Evolutionary conservation across 352 stramenopile species (phyloP), one percentile per base, ranked within the genome.

Genomic region (Pythium pyrilobum): DNA sequence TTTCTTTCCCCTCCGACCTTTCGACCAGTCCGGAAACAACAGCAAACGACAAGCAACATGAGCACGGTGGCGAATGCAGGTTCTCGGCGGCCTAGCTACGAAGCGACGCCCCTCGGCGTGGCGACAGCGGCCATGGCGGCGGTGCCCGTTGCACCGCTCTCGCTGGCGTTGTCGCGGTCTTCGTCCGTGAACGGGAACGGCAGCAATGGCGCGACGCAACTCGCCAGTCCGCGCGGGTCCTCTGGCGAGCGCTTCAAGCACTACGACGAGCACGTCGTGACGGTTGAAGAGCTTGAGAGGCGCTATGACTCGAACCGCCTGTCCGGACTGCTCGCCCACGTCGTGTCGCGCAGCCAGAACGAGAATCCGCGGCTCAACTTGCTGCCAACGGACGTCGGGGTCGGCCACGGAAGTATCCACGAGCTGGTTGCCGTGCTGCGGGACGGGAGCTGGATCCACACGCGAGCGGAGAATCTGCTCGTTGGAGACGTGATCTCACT

Each of bases 361-460:
- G 66, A 70, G 49, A 59, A 43, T 20, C 55, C 58, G 23, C 47
- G 48, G 11, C 42, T 77, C 21, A 83, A 83, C 40, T 24, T 81
- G 18, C 68, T 83, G 32, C 73, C 73, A 12, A 76, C 69, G 5
- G 73, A 83, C 42, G 52, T 56, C 0, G 70, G 75, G 8, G 56
- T 72, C 0, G 73, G 73, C 36, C 73, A 83, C 29, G 73, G 73
- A 7, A 57, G 51, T 9, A 78, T 83, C 51, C 73, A 83, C 53
- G 73, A 83, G 55, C 70, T 83, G 21, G 73, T 83, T 3, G 73
- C 58, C 12, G 73, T 83, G 48, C 57, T 83, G 27, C 67, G 73
- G 0, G 73, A 83, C 41, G 68, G 70, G 31, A 72, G 52, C 24
- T 83, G 73, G 73, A 72, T 83, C 43, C 73, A 83, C 48, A 83